Base-by-base conservation (phyloP, 2,329 filamentous ascomycete species). In the Aspergillus pseudoterreus region DNA sequence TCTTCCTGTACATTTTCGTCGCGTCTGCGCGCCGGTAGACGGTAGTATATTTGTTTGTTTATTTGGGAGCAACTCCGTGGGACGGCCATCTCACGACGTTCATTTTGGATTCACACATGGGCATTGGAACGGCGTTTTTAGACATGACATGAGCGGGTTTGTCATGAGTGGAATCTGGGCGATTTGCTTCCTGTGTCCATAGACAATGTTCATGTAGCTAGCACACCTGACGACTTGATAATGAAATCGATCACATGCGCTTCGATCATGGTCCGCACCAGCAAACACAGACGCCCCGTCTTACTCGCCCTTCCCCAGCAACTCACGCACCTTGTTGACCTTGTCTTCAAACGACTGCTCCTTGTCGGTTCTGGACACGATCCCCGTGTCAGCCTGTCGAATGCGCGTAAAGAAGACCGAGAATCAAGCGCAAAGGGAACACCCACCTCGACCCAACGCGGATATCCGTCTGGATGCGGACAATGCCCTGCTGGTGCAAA, bases 381-480 rank as follows among this genome's bases (percentile, higher is more conserved):
- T 59, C 48, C 61, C 54, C 51, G 32, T 4, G 36, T 32, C 38
- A 32, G 15, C 12, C n/a, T 14, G 43, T 38, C 5, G 10, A 46
- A 42, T 39, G 10, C 9, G 15, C n/a, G 22, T 27, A 47, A 30
- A 14, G 41, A 21, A 27, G 15, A 35, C 11, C 22, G 22, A 22
- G 4, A 43, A 36, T 12, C 42, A 38, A 50, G 46, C 41, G 41
- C 32, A 43, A 43, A 38, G n/a, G 27, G 48, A 38, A 27, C 11
- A 73, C 78, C 65, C 60, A 87, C 86, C 87, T 84, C 24, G 87
- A 87, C 1, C 92, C 92, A 41, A 91, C 85, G 11, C 92, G 79
- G 75, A 97, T 92, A 67, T 92, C 91, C 24, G 85, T 88, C 77
- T 97, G 92, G 38, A 97, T 88, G 49, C 94, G 79, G 54, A 88